Evolutionary conservation across 805 yeast species (phyloP).

Genomic region (Kockiozyma suomiensis): DNA sequence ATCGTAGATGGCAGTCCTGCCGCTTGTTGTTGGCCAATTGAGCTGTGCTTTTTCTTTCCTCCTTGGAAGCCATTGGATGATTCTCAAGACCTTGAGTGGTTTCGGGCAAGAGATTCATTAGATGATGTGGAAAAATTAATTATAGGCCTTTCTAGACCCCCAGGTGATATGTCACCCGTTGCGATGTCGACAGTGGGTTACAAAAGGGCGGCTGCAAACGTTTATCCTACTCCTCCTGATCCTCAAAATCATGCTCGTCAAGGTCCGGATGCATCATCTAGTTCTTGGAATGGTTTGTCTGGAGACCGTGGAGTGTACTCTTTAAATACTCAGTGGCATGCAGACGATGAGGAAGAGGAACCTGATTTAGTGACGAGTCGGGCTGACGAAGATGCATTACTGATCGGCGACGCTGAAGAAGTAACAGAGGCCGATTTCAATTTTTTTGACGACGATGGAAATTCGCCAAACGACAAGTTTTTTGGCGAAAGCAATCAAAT

Average conservation of each 20-base stretch:
- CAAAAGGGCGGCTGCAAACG: slow-evolving; percentile 26
- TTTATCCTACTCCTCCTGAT: slow-evolving; percentile 45
- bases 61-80: slow-evolving; percentile 7
- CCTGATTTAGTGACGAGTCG: slow-evolving; percentile 20
- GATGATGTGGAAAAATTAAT: slow-evolving; percentile 31
- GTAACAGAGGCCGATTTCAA: slow-evolving; percentile 49
- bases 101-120: slow-evolving; percentile 33
- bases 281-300: slow-evolving; percentile 10
- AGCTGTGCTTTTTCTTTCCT: slow-evolving; percentile 34
- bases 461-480: slow-evolving; percentile 4
- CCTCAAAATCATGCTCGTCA: slow-evolving; percentile 31
- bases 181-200: background rate
- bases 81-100: slow-evolving; percentile 32
- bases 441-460: slow-evolving; percentile 43
- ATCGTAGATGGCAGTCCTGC: slow-evolving; percentile 21
- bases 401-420: slow-evolving; percentile 44
- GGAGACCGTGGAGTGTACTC: slow-evolving; percentile 7
- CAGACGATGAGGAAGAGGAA: slow-evolving; percentile 4
- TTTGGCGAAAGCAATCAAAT: slow-evolving; percentile 22
- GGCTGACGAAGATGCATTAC: slow-evolving; percentile 18
- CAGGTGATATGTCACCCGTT: slow-evolving; percentile 13
- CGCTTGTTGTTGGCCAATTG: slow-evolving; percentile 37
- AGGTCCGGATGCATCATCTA: slow-evolving; percentile 15
- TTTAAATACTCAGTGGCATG: slow-evolving; percentile 10
- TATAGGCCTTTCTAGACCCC: slow-evolving; percentile 8